Evolutionary conservation across 371 early-diverging fungal genomes (phyloP), one percentile per base, ranked within the genome.

Genomic region (Lichtheimia hyalospora): DNA sequence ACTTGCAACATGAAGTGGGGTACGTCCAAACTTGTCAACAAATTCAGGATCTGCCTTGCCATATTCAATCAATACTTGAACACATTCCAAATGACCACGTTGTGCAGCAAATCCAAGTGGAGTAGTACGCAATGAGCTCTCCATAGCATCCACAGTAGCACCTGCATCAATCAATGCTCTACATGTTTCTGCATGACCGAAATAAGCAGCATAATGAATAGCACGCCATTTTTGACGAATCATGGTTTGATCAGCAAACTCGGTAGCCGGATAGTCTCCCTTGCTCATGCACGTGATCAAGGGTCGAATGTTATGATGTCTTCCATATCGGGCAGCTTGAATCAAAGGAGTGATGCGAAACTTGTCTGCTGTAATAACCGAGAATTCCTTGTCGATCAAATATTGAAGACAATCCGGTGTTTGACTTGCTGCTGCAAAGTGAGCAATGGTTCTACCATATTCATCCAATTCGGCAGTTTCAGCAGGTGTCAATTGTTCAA

Each of bases 371-470:
- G 44, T 39, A 5, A 59, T 54, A 0, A 80, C 18, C 8, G 73
- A 74, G 21, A 75, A 67, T 0, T 64, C 67, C 43, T 76, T 52
- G n/a, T 34, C 34, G 5, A 82, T 65, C 23, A 87, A 58, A 49
- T 67, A 83, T 21, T 80, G 68, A 34, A 87, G 54, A 24, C 80
- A 79, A 15, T 56, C 84, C 16, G 80, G 63, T 5, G 81, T 79
- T 12, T 73, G 68, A 52, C 81, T 82, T 2, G 70, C 81, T 27
- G 84, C 84, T n/a, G 87, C 84, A 72, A 76, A 87, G 60, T 85
- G 84, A 7, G 81, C 73, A 18, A 82, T 70, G 3, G 71, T 79
- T 49, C 87, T 70, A 0, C 82, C 81, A 39, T 61, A 58, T 0
- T 66, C 64, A 58, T 87, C 87, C 0, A 68, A 62, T 14, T 73